Base-by-base conservation (phyloP, 352 stramenopile species). In the Phytopythium boreale region DNA sequence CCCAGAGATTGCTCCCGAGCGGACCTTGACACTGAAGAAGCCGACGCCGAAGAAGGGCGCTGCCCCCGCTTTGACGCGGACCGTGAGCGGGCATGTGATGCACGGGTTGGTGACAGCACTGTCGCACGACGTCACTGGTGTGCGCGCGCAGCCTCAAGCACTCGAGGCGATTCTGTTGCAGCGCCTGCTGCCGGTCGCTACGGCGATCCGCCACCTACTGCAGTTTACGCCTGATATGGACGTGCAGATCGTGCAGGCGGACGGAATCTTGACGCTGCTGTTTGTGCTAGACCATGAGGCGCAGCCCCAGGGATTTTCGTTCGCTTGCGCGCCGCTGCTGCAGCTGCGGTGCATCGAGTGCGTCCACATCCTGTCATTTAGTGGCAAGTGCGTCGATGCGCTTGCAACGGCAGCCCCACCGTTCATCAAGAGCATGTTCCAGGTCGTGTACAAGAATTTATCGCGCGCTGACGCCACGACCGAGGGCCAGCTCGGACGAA, bases 281-380 rank as follows among this genome's bases (percentile, higher is more conserved):
- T 90, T 80, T 59, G 80, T 92, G 17, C 65, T 95, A 3, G 87
- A 95, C 63, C 84, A 94, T 64, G 87, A 96, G 59, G 86, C 87
- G 10, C 84, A 91, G 51, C 87, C 82, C 10, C 80, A 90, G 31
- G 81, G 75, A 10, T 94, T 93, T 56, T 96, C 87, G 15, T 92
- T 93, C 53, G 75, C 82, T 0, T 82, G 74, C 47, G 85, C 87
- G 0, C 82, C 87, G 11, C 68, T 93, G 27, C 67, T 96, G n/a
- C 86, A 91, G 50, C 66, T 94, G 31, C 79, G 87, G n/a, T 92
- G 84, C 57, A 86, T 96, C 47, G 87, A 96, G 61, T 93, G 87
- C 47, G 64, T 96, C 20, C 87, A 96, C 63, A 93, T 94, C 70
- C 66, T 93, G n/a, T 90, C 87, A 49, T 96, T 96, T 67, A 94